phyloP scores from a whole-genome alignment of 768 basidiomycete genomes.

The Hygrocybe coccinea region DNA sequence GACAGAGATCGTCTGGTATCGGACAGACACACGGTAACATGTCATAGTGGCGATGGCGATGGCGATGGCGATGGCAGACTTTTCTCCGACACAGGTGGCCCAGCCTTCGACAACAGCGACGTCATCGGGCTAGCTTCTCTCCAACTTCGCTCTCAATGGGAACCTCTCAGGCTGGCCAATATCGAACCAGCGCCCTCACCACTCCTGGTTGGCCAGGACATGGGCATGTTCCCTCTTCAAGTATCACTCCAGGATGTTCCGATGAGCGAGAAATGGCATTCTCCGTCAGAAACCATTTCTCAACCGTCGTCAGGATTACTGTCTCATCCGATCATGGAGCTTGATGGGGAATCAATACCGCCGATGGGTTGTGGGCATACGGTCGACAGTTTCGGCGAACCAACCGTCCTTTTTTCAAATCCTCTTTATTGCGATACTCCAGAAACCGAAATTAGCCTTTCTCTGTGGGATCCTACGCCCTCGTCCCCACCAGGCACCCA shows the following conservation, averaged over 20 bases:
- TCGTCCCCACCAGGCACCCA: background rate
- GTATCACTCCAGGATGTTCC: background rate
- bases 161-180: conserved; percentile 6
- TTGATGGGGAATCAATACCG: background rate
- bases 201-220: conserved; percentile 11
- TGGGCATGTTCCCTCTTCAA: background rate
- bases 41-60: background rate
- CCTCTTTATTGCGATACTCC: background rate
- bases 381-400: background rate
- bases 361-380: background rate
- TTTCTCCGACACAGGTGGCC: background rate
- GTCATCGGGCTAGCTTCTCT: conserved; percentile 6
- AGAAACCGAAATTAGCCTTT: background rate
- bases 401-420: background rate
- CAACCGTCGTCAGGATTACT: background rate
- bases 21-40: background rate
- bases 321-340: background rate
- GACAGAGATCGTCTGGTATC: background rate
- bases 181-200: conserved; percentile 9
- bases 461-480: background rate
- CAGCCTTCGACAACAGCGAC: conserved; percentile 1
- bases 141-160: conserved; percentile 31
- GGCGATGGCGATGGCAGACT: too few species aligned
- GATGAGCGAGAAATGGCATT: background rate
- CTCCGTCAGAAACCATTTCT: background rate